These are phyloP conservation scores for Pichiaceae sp. DNA, from an alignment of 1,139 yeast genomes.

Conservation along the genomic window DNA sequence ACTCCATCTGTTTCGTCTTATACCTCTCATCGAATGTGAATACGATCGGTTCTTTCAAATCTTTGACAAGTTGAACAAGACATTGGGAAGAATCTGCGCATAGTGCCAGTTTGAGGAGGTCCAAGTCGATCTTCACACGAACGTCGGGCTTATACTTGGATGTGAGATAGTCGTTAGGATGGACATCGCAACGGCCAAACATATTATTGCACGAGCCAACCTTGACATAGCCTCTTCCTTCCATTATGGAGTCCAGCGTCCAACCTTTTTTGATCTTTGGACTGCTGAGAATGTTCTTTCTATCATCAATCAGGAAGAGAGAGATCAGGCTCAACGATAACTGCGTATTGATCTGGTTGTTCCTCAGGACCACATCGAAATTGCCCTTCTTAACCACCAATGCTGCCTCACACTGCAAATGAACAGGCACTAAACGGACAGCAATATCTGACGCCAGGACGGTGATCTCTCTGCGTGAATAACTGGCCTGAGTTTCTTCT, in stretches of 20 bases:
- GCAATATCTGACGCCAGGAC: slow-evolving; percentile 43
- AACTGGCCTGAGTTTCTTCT: slow-evolving; percentile 23
- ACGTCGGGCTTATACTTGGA: slow-evolving; percentile 20
- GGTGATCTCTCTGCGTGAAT: slow-evolving; percentile 17
- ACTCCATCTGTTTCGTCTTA: slow-evolving; percentile 24
- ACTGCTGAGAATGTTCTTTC: slow-evolving; percentile 24
- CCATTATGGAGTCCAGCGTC: slow-evolving; percentile 26
- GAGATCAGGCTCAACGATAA: slow-evolving; percentile 38
- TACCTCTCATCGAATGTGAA: slow-evolving; percentile 52
- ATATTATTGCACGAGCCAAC: slow-evolving; percentile 38
- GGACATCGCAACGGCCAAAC: slow-evolving; percentile 29
- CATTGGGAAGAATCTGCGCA: slow-evolving; percentile 86
- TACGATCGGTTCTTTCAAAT: slow-evolving; percentile 59
- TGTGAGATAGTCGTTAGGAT: slow-evolving; percentile 2
- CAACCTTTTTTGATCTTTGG: slow-evolving; percentile 20
- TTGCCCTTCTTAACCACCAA: slow-evolving; percentile 45
- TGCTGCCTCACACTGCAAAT: slow-evolving; percentile 44
- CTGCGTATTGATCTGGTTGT: slow-evolving; percentile 12
- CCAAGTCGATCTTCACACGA: slow-evolving; percentile 41
- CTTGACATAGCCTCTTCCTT: slow-evolving; percentile 34
- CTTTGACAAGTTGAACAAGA: slow-evolving; percentile 56
- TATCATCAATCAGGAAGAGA: slow-evolving; percentile 53
- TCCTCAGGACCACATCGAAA: slow-evolving; percentile 34
- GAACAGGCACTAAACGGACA: slow-evolving; percentile 51
- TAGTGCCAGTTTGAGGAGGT: slow-evolving; percentile 43